Base-by-base conservation (phyloP, 2,329 filamentous ascomycete species). In the Colletotrichum horii region DNA sequence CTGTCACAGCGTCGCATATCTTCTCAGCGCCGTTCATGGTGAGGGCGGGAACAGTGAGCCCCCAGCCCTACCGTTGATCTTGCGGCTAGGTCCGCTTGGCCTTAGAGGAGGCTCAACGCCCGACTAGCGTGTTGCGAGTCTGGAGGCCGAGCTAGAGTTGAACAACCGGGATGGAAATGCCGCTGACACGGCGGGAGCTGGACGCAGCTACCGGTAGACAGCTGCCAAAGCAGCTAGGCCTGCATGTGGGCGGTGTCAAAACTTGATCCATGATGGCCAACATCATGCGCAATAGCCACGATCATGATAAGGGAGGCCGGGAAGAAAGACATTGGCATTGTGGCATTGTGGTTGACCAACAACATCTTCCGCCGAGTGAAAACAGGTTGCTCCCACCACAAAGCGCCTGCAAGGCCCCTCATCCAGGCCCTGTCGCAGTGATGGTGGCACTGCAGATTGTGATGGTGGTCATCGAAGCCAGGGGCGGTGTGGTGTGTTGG, bases 21-120 rank as follows among this genome's bases (percentile, higher is more conserved):
- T 64, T 56, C 32, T 28, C 62, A 56, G 28, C 26, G 30, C 36
- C 26, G 56, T 28, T 72, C 26, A 16, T 15, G 30, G 43, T 16
- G 38, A 72, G 62, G 34, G 26, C 32, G n/a, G 56, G 56, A 52
- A 56, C 55, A 24, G 65, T 58, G 43, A 60, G 22, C 38, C 36
- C 43, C 60, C 62, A 75, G 70, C 70, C 65, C 48, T 70, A 58
- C n/a, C 16, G 71, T 65, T 74, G 43, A 60, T 55, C 32, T 64
- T 52, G 64, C 70, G 65, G 28, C 32, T 74, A 38, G 43, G 43
- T 30, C 32, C n/a, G 30, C 58, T 58, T 72, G 19, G 65, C 28
- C 43, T 43, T 11, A 30, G 30, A 76, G 34, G 64, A 76, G 74
- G 65, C 70, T 76, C 74, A 65, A 73, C 60, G 30, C 48, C 48